These are phyloP conservation scores for Solanum sejunctum DNA, from an alignment of 257 asterid species.

Conservation along the genomic window DNA sequence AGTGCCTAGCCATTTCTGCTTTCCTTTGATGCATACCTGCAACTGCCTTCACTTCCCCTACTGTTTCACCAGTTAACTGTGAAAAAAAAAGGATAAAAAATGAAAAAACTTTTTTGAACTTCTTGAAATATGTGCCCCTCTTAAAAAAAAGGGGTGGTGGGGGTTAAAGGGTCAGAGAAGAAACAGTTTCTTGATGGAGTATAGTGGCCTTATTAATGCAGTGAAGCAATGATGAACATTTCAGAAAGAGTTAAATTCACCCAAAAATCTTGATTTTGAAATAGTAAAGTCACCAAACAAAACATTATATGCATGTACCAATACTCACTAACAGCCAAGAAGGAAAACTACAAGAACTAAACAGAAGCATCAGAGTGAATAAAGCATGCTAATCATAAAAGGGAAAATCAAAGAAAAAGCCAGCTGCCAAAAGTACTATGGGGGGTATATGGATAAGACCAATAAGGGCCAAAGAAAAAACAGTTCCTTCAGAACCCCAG, in stretches of 20 bases:
- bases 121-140: background rate
- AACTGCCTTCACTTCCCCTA: slow-evolving; percentile 98
- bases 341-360: slow-evolving; percentile 26
- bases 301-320: background rate
- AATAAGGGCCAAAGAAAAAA: slow-evolving; percentile 20
- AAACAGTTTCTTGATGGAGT: slow-evolving; percentile 17
- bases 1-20: slow-evolving; percentile 94
- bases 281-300: slow-evolving; percentile 6
- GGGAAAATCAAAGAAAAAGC: slow-evolving; percentile 19
- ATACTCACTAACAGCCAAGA: slow-evolving; percentile 35
- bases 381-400: slow-evolving; percentile 20
- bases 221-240: slow-evolving; percentile 48
- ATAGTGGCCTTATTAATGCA: slow-evolving; percentile 24
- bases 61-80: slow-evolving; percentile 97
- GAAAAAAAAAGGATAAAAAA: slow-evolving; percentile 5
- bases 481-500: slow-evolving; percentile 1
- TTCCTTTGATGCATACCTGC: slow-evolving; percentile 98
- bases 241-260: slow-evolving; percentile 21
- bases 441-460: slow-evolving; percentile 30
- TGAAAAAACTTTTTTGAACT: background rate
- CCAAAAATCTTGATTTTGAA: slow-evolving; percentile 4
- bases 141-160: background rate
- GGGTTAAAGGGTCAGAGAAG: background rate
- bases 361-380: slow-evolving; percentile 16
- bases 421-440: slow-evolving; percentile 18